Evolutionary conservation across 2,329 filamentous ascomycete genomes (phyloP), one percentile per base, ranked within the genome.

Genomic region (Talaromyces sp.): DNA sequence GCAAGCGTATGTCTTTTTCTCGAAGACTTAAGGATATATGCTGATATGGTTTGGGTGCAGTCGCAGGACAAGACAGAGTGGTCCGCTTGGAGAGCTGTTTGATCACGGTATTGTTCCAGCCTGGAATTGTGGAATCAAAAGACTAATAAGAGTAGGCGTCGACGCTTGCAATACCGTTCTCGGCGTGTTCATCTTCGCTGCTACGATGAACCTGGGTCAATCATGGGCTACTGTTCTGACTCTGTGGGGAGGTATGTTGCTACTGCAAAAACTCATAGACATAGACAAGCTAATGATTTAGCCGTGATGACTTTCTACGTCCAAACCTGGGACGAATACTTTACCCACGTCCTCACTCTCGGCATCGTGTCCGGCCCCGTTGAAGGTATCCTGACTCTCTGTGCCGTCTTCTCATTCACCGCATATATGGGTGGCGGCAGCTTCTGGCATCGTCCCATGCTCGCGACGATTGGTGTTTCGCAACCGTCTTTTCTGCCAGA

Each of bases 301-400:
- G 90, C 91, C 7, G 87, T 94, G 66, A 83, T 96, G 72, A 97
- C 95, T n/a, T 99, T 99, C 79, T 98, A 98, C 78, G 90, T 98
- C 48, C 95, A 98, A 77, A 98, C 95, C 39, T 99, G 95, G 95
- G 95, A 99, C 75, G 95, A 98, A 77, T 99, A 98, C 80, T 94
- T 98, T 81, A 99, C 95, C 60, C 93, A 97, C 78, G 95, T 93
- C 3, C 86, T 99, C 57, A 97, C 93, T 1, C 86, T 99, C 6
- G 95, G 95, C 66, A 82, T 98, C 68, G 85, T 99, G 70, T 97
- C 94, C 69, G 95, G 95, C 0, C 95, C 95, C 3, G 95, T 99
- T 43, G 95, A 99, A 79, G 95, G 95, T 60, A 90, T 99, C 64
- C 80, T 98, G 56, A 93, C 92, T 47, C 84, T 99, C 22, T 89